Percentiles rank a stretch among this genome's conserved stretches.
These are phyloP conservation scores for Breviolum minutum DNA, from an alignment of 73 alveolate species.

Conservation along the genomic window DNA sequence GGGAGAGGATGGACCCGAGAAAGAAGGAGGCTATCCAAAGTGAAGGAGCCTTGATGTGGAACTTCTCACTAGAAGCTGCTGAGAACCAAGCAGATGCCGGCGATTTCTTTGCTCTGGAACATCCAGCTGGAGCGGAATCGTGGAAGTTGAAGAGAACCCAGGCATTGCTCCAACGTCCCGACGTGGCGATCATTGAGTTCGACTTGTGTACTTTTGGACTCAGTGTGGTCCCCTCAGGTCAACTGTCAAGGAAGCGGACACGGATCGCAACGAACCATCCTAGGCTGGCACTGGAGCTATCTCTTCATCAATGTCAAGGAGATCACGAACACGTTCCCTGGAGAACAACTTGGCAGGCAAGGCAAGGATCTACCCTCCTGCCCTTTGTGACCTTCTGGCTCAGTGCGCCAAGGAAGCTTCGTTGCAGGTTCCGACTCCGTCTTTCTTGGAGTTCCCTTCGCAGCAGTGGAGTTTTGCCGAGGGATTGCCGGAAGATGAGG, in stretches of 20 bases:
- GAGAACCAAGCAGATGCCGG: not conserved
- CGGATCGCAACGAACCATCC: not conserved
- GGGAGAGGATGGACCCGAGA: not conserved
- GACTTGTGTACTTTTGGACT: not conserved
- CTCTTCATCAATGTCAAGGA: not conserved
- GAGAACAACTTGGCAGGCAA: not conserved
- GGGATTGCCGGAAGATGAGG: not conserved
- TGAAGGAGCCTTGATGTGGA: not conserved
- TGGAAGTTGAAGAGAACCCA: not conserved
- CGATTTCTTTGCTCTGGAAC: not conserved
- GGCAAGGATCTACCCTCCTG: not conserved
- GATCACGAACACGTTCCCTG: not conserved
- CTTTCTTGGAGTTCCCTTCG: not conserved
- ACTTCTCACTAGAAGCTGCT: not conserved
- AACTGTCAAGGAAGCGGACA: not conserved
- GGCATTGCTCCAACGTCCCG: not conserved
- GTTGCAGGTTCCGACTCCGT: not conserved
- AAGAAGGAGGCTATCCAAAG: no score
- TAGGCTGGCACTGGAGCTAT: not conserved
- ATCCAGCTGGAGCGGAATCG: not conserved
- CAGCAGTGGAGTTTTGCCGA: not conserved
- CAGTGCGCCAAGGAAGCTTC: no score
- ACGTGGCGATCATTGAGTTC: not conserved
- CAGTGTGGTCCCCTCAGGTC: not conserved
- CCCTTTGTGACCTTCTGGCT: not conserved